Percentiles rank a stretch among this genome's conserved stretches.
These are phyloP conservation scores for Plasmopara viticola DNA, from an alignment of 352 stramenopile genomes.

Conservation along the genomic window DNA sequence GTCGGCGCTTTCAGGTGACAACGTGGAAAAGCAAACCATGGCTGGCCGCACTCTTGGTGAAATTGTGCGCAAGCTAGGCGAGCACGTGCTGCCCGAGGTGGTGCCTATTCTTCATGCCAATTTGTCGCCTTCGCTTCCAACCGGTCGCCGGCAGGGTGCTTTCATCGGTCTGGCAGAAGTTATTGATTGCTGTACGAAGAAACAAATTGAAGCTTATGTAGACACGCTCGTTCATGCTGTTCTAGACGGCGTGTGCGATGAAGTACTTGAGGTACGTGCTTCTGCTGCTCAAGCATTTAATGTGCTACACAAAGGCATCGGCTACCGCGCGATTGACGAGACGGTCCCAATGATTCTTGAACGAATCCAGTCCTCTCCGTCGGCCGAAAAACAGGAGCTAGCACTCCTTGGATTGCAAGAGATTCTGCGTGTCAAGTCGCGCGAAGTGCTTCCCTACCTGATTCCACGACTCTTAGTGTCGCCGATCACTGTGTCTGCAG, in stretches of 20 bases:
- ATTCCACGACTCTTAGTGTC: constrained; percentile 92
- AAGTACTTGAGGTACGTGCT: constrained; percentile 78
- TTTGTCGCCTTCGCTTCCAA: constrained; percentile 65
- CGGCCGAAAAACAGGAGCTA: constrained; percentile 54
- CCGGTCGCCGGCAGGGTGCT: constrained; percentile 87
- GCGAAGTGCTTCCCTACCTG: constrained; percentile 96
- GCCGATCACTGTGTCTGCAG: constrained; percentile 87
- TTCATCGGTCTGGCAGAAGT: constrained; percentile 98
- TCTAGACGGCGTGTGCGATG: constrained; percentile 97
- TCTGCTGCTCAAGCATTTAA: constrained; percentile 96
- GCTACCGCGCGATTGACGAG: constrained; percentile 93
- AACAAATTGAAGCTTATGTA: constrained; percentile 95
- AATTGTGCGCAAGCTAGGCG: constrained; percentile 98
- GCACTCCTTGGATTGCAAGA: constrained; percentile 96
- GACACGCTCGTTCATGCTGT: constrained; percentile 95
- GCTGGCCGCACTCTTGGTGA: constrained; percentile 94
- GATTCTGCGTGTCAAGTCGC: constrained; percentile 94
- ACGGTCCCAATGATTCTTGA: constrained; percentile 96
- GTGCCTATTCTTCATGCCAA: constrained; percentile 96
- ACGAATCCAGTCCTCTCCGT: constrained; percentile 74
- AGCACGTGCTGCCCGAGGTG: constrained; percentile 97
- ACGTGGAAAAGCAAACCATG: constrained; percentile 87
- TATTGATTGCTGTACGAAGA: constrained; percentile 95
- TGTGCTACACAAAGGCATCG: constrained; percentile 94
- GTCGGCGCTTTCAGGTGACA: constrained; percentile 87